These are phyloP conservation scores for Ceratocystis harringtonii DNA, from an alignment of 2,329 filamentous ascomycete species.

Conservation along the genomic window DNA sequence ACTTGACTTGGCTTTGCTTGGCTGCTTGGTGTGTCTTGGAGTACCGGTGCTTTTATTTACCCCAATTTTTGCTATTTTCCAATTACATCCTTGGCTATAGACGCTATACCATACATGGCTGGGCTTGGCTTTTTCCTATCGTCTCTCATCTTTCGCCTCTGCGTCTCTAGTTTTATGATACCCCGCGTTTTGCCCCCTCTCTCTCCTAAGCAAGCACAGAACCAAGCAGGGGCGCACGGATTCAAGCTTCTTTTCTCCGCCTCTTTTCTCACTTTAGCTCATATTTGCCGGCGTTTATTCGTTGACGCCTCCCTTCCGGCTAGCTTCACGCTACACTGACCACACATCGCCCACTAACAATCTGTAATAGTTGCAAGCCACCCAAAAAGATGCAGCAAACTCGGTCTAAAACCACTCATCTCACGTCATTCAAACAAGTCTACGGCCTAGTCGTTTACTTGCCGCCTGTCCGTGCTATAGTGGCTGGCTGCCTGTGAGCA, in stretches of 20 bases:
- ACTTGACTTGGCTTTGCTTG: conserved; percentile 2
- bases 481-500: background rate
- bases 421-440: background rate
- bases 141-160: background rate
- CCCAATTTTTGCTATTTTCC: background rate
- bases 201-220: background rate
- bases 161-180: background rate
- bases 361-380: background rate
- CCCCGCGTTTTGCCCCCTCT: background rate
- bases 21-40: background rate
- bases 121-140: background rate
- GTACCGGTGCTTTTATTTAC: background rate
- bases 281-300: background rate
- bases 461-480: background rate
- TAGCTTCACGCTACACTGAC: conserved; percentile 1
- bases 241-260: conserved; percentile 4
- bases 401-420: background rate
- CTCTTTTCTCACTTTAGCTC: background rate
- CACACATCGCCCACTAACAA: background rate
- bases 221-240: background rate
- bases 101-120: background rate
- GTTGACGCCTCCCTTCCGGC: conserved; percentile 1
- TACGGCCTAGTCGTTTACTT: background rate
- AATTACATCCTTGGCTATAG: background rate
- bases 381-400: background rate